Conservation (phyloP, 805 yeast genomes). For the Saccharomyces mikatae region DNA sequence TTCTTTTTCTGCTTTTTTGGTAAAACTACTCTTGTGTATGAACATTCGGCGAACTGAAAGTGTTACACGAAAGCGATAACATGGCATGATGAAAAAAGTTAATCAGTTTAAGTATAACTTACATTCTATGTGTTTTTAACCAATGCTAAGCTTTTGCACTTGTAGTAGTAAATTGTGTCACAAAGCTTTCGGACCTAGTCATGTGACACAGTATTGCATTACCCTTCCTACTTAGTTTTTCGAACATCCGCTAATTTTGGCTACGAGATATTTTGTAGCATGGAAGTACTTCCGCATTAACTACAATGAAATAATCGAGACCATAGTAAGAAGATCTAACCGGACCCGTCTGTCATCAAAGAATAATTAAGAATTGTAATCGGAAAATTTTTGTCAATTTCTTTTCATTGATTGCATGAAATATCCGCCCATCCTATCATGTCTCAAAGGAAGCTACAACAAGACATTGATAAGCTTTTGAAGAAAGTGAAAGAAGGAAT, state of each 20-base stretch:
- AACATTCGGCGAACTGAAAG: neutral
- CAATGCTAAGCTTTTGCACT: neutral
- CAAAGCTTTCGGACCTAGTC: neutral
- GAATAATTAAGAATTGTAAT: neutral
- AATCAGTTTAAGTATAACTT: no score
- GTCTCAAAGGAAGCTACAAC: constrained; percentile 42
- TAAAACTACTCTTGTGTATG: no score
- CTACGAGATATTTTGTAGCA: neutral
- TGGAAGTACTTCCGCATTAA: neutral
- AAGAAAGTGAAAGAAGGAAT: constrained; percentile 92
- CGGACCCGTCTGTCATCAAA: neutral
- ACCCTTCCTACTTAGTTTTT: neutral
- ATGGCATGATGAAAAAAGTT: neutral
- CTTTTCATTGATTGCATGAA: neutral
- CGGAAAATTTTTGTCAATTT: neutral
- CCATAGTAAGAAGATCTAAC: neutral
- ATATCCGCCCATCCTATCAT: constrained; percentile 15
- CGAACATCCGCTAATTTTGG: neutral
- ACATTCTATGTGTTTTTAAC: neutral
- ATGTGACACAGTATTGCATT: neutral
- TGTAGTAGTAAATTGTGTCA: neutral
- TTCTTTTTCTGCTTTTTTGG: no score
- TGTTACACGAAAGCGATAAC: neutral
- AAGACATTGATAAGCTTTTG: constrained; percentile 86
- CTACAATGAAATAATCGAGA: neutral